Evolutionary conservation across 495 filamentous ascomycete genomes (phyloP), one percentile per base, ranked within the genome.

Genomic region (Parathielavia hyrcaniae): DNA sequence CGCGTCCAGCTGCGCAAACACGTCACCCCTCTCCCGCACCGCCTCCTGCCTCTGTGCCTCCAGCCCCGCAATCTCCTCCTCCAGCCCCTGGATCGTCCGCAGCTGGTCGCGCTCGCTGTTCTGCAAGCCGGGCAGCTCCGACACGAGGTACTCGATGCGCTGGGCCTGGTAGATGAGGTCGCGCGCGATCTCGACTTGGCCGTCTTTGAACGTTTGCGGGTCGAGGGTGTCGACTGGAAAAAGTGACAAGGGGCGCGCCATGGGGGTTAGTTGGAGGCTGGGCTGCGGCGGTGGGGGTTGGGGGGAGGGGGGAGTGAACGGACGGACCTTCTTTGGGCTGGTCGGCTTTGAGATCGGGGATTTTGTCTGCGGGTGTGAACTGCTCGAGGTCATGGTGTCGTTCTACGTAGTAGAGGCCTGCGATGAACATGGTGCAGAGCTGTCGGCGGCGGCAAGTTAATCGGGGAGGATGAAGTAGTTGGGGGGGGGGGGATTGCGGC

Each of bases 151-250:
- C 74, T 98, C 93, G 63, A 97, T 93, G 80, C 96, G 91, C 76
- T 96, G 90, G 62, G 92, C 88, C 71, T 96, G 91, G 55, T 89
- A 72, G 51, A 98, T 86, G 0, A 98, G 77, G 65, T 96, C 92
- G 14, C 85, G 83, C 17, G 90, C 89, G 19, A 98, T 78, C 68
- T 98, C 91, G 36, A 81, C 71, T 67, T 95, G 84, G 11, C 86
- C 82, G 10, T 79, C 79, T 40, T 78, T 77, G 70, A 95, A 95
- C 14, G 78, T 76, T 40, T 83, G 77, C 0, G 87, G 79, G 1
- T 83, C 75, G 60, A 88, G 80, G 1, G 87, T 80, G 8, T 81
- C 79, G 6, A 83, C 79, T 81, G 55, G 0, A 30, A 6, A n/a
- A n/a, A n/a, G n/a, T n/a, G 26, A 30, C 26, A 17, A 39, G 16